Percentiles rank a stretch among this genome's conserved stretches.
phyloP scores from a whole-genome alignment of 192 early-diverging fungal species.

The Gorgonomyces haynaldii region DNA sequence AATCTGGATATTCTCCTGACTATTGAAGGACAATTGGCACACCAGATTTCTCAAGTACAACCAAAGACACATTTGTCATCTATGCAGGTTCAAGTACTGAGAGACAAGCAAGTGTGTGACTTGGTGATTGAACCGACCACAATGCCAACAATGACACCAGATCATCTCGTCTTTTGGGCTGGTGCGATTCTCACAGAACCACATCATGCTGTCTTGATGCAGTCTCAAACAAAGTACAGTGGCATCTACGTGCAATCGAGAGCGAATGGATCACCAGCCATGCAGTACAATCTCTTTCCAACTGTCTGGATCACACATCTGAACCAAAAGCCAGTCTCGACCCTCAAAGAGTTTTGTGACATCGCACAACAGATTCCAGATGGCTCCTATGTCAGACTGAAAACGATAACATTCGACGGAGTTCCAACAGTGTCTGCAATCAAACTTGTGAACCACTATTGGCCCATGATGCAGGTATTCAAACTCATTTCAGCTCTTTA shows the following conservation, averaged over 20 bases:
- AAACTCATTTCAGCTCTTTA: no score
- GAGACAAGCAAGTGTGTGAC: constrained; percentile 56
- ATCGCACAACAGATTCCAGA: constrained; percentile 47
- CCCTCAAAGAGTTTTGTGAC: constrained; percentile 61
- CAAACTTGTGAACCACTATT: constrained; percentile 62
- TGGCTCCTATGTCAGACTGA: constrained; percentile 58
- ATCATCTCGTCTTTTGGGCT: constrained; percentile 68
- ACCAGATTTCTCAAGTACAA: constrained; percentile 23
- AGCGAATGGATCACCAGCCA: constrained; percentile 33
- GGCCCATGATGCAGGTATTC: constrained; percentile 33
- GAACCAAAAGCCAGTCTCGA: constrained; percentile 47
- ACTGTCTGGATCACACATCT: constrained; percentile 36
- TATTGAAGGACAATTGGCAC: constrained; percentile 22
- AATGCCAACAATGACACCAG: constrained; percentile 30
- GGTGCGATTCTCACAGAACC: constrained; percentile 66
- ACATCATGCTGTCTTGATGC: constrained; percentile 34
- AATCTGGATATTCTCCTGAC: constrained; percentile 39
- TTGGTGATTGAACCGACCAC: constrained; percentile 53
- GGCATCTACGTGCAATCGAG: constrained; percentile 30
- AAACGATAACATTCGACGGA: constrained; percentile 65
- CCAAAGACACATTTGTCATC: constrained; percentile 13
- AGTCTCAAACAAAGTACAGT: constrained; percentile 25
- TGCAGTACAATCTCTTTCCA: constrained; percentile 28
- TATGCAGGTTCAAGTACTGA: constrained; percentile 40
- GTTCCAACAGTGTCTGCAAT: constrained; percentile 62